phyloP scores from a whole-genome alignment of 2,329 filamentous ascomycete species.

The Coniochaeta pulveracea region DNA sequence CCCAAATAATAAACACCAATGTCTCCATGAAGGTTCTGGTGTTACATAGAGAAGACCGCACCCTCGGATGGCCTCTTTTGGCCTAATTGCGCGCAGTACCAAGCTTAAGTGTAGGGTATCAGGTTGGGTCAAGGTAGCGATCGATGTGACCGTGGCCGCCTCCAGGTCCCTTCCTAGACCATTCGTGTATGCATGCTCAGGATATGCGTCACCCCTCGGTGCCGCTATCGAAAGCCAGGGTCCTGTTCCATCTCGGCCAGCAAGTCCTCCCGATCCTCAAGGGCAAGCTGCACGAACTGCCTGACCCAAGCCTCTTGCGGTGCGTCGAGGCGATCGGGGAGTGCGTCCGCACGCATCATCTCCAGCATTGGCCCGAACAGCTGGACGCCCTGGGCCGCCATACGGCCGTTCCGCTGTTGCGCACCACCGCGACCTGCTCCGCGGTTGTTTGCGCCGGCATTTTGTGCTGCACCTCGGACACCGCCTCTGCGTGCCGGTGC shows the following conservation, averaged over 20 bases:
- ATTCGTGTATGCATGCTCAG: no score
- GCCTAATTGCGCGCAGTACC: no score
- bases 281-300: constrained; percentile 40
- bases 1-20: no score
- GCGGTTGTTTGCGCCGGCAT: constrained; percentile 3
- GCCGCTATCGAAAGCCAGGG: constrained; percentile 29
- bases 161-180: no score
- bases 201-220: constrained; percentile 1
- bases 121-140: no score
- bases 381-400: background rate
- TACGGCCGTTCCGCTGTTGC: constrained; percentile 1
- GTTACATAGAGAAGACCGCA: no score
- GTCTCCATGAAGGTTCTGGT: no score
- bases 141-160: no score
- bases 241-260: no score
- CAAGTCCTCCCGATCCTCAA: constrained; percentile 39
- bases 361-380: background rate
- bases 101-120: no score
- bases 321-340: no score
- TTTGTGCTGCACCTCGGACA: constrained; percentile 5
- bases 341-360: constrained; percentile 9
- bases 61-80: no score
- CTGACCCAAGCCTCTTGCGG: constrained; percentile 40
- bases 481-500: constrained; percentile 4
- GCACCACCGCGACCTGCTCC: constrained; percentile 3